Percentiles rank a stretch among this genome's conserved stretches.
These are phyloP conservation scores for Eragrostis curvula DNA, from an alignment of 176 grass and related monocot species.

Conservation along the genomic window DNA sequence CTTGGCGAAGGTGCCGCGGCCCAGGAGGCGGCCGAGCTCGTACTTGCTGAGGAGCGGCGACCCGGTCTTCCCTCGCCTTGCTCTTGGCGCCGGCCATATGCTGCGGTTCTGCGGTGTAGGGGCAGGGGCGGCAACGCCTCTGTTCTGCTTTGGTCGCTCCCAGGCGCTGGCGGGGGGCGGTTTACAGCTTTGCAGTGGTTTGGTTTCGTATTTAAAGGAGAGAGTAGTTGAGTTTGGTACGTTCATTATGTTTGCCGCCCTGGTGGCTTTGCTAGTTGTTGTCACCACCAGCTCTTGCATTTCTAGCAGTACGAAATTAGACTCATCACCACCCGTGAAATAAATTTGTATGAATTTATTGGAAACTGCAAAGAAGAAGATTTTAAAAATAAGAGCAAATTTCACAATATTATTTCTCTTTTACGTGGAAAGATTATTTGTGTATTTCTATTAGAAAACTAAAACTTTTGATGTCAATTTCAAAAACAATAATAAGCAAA, in stretches of 20 bases:
- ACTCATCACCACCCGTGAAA: no score
- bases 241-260: background rate
- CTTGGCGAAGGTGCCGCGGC: conserved; percentile 93
- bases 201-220: conserved; percentile 25
- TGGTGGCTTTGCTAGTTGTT: background rate
- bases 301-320: background rate
- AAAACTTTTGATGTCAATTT: no score
- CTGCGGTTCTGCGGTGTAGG: no score
- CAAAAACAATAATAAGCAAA: no score
- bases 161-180: background rate
- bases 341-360: no score
- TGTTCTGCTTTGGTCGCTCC: background rate
- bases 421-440: no score
- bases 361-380: no score
- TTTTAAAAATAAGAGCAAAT: no score
- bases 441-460: no score
- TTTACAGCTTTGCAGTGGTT: background rate
- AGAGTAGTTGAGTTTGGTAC: background rate
- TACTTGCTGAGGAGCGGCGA: conserved; percentile 84
- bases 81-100: conserved; percentile 50
- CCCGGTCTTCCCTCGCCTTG: conserved; percentile 18
- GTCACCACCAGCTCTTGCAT: background rate
- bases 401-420: no score
- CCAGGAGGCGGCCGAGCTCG: conserved; percentile 76
- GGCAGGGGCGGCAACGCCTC: conserved; percentile 10